These are phyloP conservation scores for Endotrypanum monterogeii DNA, from an alignment of 208 protist genomes.

Conservation along the genomic window DNA sequence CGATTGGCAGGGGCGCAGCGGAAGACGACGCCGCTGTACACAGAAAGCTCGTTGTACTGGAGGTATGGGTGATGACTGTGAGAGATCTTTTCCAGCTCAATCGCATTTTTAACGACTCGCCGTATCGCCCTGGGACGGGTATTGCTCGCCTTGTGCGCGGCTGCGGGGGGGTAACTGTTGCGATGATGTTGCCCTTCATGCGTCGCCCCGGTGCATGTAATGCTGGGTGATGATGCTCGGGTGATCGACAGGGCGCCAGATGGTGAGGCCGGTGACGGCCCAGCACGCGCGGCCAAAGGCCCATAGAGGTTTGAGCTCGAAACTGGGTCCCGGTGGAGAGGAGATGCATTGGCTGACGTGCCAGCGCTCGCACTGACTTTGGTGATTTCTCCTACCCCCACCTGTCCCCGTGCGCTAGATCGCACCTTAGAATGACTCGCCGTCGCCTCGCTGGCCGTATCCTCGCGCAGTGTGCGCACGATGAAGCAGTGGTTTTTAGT, in stretches of 20 bases:
- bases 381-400: conserved; percentile 7
- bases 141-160: neutral
- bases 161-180: neutral
- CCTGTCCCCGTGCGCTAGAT: neutral
- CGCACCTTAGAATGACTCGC: conserved; percentile 3
- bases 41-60: conserved; percentile 40
- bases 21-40: conserved; percentile 51
- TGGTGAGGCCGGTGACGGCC: neutral
- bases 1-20: conserved; percentile 47
- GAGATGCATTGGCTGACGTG: neutral
- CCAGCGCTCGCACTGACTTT: neutral
- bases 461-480: conserved; percentile 31
- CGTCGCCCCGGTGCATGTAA: neutral
- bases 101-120: conserved; percentile 37
- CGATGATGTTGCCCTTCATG: neutral
- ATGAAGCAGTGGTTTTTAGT: conserved; percentile 57
- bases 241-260: neutral
- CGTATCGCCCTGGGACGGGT: conserved; percentile 15
- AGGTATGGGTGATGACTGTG: conserved; percentile 56
- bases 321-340: neutral
- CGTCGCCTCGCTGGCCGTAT: conserved; percentile 14
- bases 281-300: neutral
- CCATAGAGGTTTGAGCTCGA: neutral
- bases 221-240: neutral
- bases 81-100: conserved; percentile 27